Evolutionary conservation across 306 rosid species (phyloP).

Genomic region (Glycine soja): DNA sequence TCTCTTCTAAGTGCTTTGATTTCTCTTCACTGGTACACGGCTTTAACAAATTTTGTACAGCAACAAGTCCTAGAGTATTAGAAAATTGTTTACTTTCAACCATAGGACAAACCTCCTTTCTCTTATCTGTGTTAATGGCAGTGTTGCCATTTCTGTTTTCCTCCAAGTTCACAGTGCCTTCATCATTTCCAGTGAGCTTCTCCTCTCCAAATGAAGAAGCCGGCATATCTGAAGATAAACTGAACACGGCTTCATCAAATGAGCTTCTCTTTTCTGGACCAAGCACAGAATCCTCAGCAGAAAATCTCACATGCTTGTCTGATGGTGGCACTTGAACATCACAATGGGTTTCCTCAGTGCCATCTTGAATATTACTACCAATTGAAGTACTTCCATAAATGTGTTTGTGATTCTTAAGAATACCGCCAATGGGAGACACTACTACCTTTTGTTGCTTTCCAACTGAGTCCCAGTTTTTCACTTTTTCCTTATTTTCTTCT

Average conservation of each 20-base stretch:
- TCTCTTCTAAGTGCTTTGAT: conserved; percentile 47
- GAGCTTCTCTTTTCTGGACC: conserved; percentile 51
- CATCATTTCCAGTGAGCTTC: conserved; percentile 49
- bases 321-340: conserved; percentile 49
- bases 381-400: conserved; percentile 55
- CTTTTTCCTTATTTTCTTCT: conserved; percentile 53
- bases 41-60: conserved; percentile 50
- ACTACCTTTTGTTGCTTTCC: conserved; percentile 51
- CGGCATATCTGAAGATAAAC: conserved; percentile 49
- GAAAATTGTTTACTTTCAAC: conserved; percentile 61
- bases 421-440: conserved; percentile 56
- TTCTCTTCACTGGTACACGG: conserved; percentile 54
- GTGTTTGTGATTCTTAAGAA: conserved; percentile 61
- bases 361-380: conserved; percentile 41
- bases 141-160: conserved; percentile 40
- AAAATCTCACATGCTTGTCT: conserved; percentile 65
- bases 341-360: conserved; percentile 45
- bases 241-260: conserved; percentile 45
- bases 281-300: conserved; percentile 58
- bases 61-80: conserved; percentile 50
- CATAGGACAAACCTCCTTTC: conserved; percentile 50
- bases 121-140: conserved; percentile 42
- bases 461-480: conserved; percentile 40
- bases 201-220: conserved; percentile 53
- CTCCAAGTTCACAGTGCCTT: conserved; percentile 52